Evolutionary conservation across 805 yeast genomes (phyloP).

Genomic region (Candida adriatica): DNA sequence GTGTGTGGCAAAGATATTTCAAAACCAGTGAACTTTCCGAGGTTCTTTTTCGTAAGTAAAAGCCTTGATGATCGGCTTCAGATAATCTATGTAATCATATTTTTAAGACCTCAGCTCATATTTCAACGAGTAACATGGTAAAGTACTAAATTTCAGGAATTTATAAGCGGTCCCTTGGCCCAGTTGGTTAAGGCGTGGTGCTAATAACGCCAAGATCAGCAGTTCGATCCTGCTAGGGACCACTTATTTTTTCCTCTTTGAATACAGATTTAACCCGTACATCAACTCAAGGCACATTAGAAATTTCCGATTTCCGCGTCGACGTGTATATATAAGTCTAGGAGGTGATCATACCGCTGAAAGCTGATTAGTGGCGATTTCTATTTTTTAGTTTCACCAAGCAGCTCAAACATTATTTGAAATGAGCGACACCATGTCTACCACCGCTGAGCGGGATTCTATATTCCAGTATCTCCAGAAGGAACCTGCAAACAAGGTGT

Average conservation of each 20-base stretch:
- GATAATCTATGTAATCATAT: too few species aligned
- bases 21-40: too few species aligned
- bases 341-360: neutral
- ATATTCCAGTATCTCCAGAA: conserved; percentile 27
- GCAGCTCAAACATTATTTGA: neutral
- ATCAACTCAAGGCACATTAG: neutral
- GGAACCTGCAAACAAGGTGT: conserved; percentile 68
- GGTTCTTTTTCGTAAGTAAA: too few species aligned
- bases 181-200: conserved; percentile 57
- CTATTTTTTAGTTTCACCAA: neutral
- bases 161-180: conserved; percentile 42
- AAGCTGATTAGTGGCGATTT: too few species aligned
- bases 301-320: neutral
- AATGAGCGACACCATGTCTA: conserved; percentile 18
- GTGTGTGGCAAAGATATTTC: too few species aligned
- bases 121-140: neutral
- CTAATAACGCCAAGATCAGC: conserved; percentile 61
- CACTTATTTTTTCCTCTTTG: conserved; percentile 27
- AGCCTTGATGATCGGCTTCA: too few species aligned
- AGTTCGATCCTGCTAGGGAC: conserved; percentile 87
- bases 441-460: conserved; percentile 18
- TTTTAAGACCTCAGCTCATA: too few species aligned
- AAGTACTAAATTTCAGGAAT: neutral
- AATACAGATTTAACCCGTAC: neutral
- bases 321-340: neutral